These are phyloP conservation scores for Pterulicium gracile DNA, from an alignment of 1,284 basidiomycete species.

Conservation along the genomic window DNA sequence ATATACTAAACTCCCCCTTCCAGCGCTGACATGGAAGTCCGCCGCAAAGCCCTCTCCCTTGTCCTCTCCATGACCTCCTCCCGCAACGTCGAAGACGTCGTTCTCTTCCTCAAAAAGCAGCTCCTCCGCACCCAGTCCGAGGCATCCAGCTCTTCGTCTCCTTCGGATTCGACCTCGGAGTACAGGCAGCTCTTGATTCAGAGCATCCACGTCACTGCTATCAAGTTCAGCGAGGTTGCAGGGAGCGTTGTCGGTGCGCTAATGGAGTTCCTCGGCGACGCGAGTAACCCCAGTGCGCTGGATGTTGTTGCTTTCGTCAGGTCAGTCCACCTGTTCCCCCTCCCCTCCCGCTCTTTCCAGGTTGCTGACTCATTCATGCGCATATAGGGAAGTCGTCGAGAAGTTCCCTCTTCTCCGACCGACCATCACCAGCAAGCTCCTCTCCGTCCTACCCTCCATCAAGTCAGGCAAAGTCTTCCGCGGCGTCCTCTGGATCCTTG, in stretches of 20 bases:
- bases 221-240: constrained; percentile 98
- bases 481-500: constrained; percentile 95
- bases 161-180: constrained; percentile 60
- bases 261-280: constrained; percentile 98
- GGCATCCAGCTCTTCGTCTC: too few relatives aligned
- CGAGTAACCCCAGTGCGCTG: constrained; percentile 89
- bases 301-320: constrained; percentile 96
- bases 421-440: constrained; percentile 82
- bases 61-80: constrained; percentile 92
- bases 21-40: constrained; percentile 94
- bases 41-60: constrained; percentile 85
- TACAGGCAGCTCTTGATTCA: constrained; percentile 97
- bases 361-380: not conserved
- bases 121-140: constrained; percentile 37
- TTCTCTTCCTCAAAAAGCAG: constrained; percentile 96
- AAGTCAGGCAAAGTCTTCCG: constrained; percentile 98
- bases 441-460: constrained; percentile 79
- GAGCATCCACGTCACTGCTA: constrained; percentile 93
- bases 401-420: constrained; percentile 89
- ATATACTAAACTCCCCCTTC: not conserved
- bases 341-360: not conserved
- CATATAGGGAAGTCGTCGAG: constrained; percentile 82
- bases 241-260: constrained; percentile 93
- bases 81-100: constrained; percentile 96
- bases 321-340: constrained; percentile 23